Conservation (phyloP, 106 monocot genomes). For the Acorus gramineus region DNA sequence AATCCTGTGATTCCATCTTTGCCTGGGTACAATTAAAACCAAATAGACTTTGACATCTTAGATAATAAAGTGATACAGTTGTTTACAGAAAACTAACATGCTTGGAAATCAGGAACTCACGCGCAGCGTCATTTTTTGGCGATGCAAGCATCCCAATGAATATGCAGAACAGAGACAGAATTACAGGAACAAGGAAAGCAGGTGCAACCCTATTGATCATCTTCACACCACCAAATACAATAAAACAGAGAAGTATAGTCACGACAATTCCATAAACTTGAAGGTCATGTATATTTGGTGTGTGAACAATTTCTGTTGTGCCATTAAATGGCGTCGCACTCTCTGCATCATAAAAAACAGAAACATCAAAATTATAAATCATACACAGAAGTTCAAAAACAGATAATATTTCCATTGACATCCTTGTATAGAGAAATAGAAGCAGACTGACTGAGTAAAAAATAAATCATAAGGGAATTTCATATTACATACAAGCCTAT, state of each 20-base stretch:
- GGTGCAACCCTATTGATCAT: conserved; percentile 95
- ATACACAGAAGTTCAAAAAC: no score
- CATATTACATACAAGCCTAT: no score
- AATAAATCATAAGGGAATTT: no score
- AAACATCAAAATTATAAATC: neutral
- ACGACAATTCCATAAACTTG: conserved; percentile 85
- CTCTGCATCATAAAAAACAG: conserved; percentile 39
- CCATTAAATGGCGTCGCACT: conserved; percentile 59
- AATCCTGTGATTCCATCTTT: conserved; percentile 84
- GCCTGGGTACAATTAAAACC: neutral
- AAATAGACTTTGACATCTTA: neutral
- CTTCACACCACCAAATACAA: conserved; percentile 98
- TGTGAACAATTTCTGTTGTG: conserved; percentile 37
- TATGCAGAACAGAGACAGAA: conserved; percentile 93
- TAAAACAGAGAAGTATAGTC: conserved; percentile 87
- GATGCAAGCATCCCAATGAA: conserved; percentile 75
- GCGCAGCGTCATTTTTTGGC: conserved; percentile 64
- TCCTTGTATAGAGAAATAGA: no score
- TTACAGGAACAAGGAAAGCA: conserved; percentile 77
- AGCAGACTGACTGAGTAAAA: no score
- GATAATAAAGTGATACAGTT: neutral
- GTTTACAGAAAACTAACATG: neutral
- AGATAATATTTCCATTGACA: no score
- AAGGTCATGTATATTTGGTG: conserved; percentile 82
- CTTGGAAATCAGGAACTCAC: conserved; percentile 31